Evolutionary conservation across 1,284 basidiomycete genomes (phyloP), one percentile per base, ranked within the genome.

Genomic region (Flammula alnicola): DNA sequence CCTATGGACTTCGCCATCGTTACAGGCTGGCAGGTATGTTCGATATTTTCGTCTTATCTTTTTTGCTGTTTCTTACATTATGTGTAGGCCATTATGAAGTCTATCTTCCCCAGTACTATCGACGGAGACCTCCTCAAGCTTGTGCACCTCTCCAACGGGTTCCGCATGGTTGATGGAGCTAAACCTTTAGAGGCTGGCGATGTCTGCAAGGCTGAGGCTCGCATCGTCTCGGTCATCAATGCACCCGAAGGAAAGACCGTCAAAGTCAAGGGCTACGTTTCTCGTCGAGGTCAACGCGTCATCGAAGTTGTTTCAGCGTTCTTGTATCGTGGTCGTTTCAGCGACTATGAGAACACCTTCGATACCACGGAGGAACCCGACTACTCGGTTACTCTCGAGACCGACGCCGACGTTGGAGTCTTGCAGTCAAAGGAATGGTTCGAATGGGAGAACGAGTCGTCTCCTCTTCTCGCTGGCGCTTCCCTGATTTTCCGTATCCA

Each of bases 1-100:
- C 96, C 96, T 0, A 97, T 99, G 93, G 97, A 99, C 76, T 98
- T 97, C 65, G 94, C 95, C 47, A 99, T 99, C 65, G 95, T 98
- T 51, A 90, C 95, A 40, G 95, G 95, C 36, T 98, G 96, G 95
- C 86, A 94, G 85, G 92, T 92, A 64, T 58, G 85, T 71, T 38
- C 25, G 23, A n/a, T 43, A 47, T 27, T 22, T 16, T 37, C 30
- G 37, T 16, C 26, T 23, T 26, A 23, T 22, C 17, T 51, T 17
- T 36, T 16, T 39, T 42, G 10, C 31, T 52, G 30, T 50, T 46
- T 32, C 51, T 32, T 39, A 54, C 36, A 17, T 44, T 40, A 37
- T 44, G 44, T 58, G 2, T 60, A 95, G 91, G 91, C 94, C 7
- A 97, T 97, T 70, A 98, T 98, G 88, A 93, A 91, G 69, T 86